A percentile compares a stretch with the other conserved stretches of the same genome.
Evolutionary conservation across 106 monocot genomes (phyloP).

Genomic region (Acanthochlamys bracteata): DNA sequence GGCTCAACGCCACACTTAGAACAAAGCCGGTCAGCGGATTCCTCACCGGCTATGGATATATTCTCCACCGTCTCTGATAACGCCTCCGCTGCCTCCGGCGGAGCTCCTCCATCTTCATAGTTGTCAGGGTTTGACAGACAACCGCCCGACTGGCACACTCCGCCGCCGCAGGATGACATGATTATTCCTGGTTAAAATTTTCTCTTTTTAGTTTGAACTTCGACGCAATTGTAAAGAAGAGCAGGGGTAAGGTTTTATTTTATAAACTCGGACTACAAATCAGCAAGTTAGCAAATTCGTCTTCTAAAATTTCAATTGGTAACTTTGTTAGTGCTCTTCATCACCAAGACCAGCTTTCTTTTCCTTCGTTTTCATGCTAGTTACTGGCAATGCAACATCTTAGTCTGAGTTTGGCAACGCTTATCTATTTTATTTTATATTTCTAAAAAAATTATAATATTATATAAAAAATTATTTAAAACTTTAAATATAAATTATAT

Average conservation of each 20-base stretch:
- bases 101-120: constrained; percentile 7
- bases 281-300: no score
- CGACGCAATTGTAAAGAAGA: background rate
- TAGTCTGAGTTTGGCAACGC: no score
- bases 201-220: background rate
- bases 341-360: no score
- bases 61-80: background rate
- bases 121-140: constrained; percentile 2
- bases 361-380: no score
- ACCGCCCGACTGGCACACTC: constrained; percentile 1
- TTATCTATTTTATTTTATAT: no score
- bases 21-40: constrained; percentile 18
- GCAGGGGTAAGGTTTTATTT: background rate
- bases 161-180: constrained; percentile 18
- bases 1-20: constrained; percentile 53
- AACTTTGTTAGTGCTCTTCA: no score
- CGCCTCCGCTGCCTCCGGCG: background rate
- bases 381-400: no score
- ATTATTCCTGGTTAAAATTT: background rate
- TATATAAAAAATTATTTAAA: no score
- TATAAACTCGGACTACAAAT: no score
- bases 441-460: no score
- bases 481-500: no score
- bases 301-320: no score
- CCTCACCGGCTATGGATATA: constrained; percentile 4